A percentile compares a stretch with the other conserved stretches of the same genome.
These are phyloP conservation scores for Logfia minima DNA, from an alignment of 129 eudicot species.

Conservation along the genomic window DNA sequence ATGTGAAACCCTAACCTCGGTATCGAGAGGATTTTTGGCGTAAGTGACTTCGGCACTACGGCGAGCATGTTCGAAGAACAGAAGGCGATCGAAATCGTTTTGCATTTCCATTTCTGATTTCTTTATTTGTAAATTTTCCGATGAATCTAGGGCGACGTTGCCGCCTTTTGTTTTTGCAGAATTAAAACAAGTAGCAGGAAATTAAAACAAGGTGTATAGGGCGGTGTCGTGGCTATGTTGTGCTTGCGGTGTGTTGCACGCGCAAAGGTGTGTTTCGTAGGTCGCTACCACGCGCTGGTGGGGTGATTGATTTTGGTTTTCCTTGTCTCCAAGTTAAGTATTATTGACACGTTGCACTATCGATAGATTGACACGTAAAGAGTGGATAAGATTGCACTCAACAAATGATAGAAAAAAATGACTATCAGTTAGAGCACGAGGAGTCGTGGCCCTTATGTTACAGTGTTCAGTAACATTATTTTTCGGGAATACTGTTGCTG, in stretches of 20 bases:
- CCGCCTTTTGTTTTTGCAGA: neutral
- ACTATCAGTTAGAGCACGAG: too few relatives aligned
- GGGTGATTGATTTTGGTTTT: neutral
- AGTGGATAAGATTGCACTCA: neutral
- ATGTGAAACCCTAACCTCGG: constrained; percentile 46
- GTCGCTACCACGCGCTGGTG: neutral
- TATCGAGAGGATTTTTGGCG: constrained; percentile 64
- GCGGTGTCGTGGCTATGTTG: neutral
- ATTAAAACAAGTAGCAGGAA: neutral
- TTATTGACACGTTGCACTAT: neutral
- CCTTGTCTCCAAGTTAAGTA: neutral
- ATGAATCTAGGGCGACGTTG: neutral
- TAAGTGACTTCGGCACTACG: constrained; percentile 66
- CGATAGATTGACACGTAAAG: neutral
- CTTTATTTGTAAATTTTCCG: neutral
- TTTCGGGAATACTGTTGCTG: too few relatives aligned
- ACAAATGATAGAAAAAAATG: too few relatives aligned
- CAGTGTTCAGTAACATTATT: too few relatives aligned
- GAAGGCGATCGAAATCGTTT: constrained; percentile 73
- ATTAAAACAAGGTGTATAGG: neutral
- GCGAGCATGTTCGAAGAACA: constrained; percentile 93
- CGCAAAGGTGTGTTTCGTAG: neutral
- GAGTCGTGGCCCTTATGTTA: too few relatives aligned
- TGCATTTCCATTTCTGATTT: constrained; percentile 51
- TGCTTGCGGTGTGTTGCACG: too few relatives aligned